These are phyloP conservation scores for Pythium plurisporium DNA, from an alignment of 352 stramenopile genomes.

Conservation along the genomic window DNA sequence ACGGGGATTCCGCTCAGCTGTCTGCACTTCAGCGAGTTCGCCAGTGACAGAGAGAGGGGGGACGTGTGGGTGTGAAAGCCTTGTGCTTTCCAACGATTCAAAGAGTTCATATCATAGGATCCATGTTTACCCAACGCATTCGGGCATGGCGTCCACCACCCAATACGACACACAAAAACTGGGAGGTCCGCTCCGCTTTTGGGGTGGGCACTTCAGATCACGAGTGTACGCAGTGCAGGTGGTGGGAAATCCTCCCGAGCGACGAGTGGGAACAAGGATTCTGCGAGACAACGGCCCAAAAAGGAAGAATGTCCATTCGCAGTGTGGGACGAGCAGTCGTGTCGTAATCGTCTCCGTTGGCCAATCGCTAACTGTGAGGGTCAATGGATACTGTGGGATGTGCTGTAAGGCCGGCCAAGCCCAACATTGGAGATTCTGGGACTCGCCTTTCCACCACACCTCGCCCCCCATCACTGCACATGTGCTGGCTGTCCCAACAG, in stretches of 20 bases:
- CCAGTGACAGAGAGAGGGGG: no score
- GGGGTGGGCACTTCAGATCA: neutral
- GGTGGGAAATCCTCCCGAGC: neutral
- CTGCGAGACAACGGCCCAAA: neutral
- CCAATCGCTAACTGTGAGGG: no score
- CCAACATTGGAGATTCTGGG: neutral
- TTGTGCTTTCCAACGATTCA: no score
- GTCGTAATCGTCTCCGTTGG: slow-evolving; percentile 1
- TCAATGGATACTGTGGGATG: no score
- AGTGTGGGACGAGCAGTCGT: slow-evolving; percentile 8
- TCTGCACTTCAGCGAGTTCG: no score
- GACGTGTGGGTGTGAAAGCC: no score
- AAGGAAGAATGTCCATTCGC: slow-evolving; percentile 22
- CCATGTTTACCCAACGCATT: no score
- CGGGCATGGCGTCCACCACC: no score
- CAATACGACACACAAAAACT: no score
- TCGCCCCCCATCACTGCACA: slow-evolving; percentile 5
- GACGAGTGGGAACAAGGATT: neutral
- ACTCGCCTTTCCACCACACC: slow-evolving; percentile 1
- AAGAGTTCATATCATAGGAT: no score
- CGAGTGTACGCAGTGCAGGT: neutral
- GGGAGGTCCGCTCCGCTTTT: slow-evolving; percentile 4
- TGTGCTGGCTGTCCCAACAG: slow-evolving; percentile 13
- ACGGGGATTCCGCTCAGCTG: no score
- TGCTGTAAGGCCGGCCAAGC: no score